phyloP scores from a whole-genome alignment of 2,329 filamentous ascomycete genomes.

The Bipolaris sorokiniana region DNA sequence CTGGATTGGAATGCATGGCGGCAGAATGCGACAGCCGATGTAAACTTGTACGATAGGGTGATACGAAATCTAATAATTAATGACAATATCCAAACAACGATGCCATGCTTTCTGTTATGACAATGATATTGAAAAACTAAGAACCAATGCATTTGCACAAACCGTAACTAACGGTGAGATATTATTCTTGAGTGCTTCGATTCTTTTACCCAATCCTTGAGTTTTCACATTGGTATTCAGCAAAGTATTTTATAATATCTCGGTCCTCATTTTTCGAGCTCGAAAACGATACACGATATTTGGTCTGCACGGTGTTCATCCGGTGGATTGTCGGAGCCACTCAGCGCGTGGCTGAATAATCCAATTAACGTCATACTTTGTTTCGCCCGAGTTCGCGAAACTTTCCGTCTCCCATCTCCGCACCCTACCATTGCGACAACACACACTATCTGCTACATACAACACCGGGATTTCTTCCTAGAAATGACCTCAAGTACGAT shows the following conservation, averaged over 20 bases:
- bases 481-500: constrained; percentile 39
- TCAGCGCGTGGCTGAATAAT: constrained; percentile 15
- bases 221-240: too few relatives aligned
- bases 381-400: constrained; percentile 21
- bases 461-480: neutral
- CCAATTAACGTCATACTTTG: constrained; percentile 30
- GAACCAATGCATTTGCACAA: too few relatives aligned
- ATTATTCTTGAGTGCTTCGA: too few relatives aligned
- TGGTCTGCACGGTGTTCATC: too few relatives aligned
- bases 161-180: too few relatives aligned
- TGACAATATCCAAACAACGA: constrained; percentile 1
- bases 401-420: constrained; percentile 11
- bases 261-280: too few relatives aligned
- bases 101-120: neutral
- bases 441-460: neutral
- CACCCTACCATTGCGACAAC: constrained; percentile 23
- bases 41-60: constrained; percentile 14
- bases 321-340: constrained; percentile 6
- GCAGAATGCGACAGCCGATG: neutral
- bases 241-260: too few relatives aligned
- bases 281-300: too few relatives aligned
- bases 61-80: constrained; percentile 22
- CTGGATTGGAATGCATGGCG: neutral
- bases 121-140: too few relatives aligned
- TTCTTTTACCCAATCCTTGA: too few relatives aligned